phyloP scores from a whole-genome alignment of 768 basidiomycete species.

The Boletus coccyginus region DNA sequence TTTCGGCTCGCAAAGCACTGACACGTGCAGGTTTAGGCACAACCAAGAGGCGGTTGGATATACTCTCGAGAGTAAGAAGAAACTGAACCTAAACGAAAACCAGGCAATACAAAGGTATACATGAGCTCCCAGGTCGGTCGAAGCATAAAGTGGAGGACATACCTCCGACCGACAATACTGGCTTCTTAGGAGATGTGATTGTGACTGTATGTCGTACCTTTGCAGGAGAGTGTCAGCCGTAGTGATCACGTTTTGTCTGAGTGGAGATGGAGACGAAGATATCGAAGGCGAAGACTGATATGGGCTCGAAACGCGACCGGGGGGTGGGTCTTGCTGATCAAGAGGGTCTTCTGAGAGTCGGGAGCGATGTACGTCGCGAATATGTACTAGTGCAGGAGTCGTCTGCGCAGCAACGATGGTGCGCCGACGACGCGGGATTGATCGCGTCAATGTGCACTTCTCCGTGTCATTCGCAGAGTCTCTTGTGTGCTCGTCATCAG shows the following conservation, averaged over 20 bases:
- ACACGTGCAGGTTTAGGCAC: constrained; percentile 93
- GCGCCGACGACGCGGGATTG: constrained; percentile 36
- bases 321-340: constrained; percentile 57
- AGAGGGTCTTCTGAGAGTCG: constrained; percentile 72
- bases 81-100: constrained; percentile 65
- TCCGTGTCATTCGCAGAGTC: constrained; percentile 17
- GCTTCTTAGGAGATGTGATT: constrained; percentile 71
- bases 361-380: constrained; percentile 50
- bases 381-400: constrained; percentile 65
- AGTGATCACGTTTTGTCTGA: constrained; percentile 43
- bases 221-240: constrained; percentile 58
- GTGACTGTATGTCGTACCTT: constrained; percentile 64
- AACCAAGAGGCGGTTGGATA: constrained; percentile 87
- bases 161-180: constrained; percentile 91
- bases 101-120: not conserved
- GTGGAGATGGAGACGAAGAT: constrained; percentile 43
- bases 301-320: constrained; percentile 38
- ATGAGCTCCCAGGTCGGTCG: not conserved
- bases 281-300: constrained; percentile 76
- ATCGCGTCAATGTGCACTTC: constrained; percentile 9
- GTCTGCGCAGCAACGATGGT: constrained; percentile 70
- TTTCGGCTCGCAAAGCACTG: constrained; percentile 92
- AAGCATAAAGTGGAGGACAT: constrained; percentile 21
- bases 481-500: constrained; percentile 22
- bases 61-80: constrained; percentile 83